These are phyloP conservation scores for Phytopythium cucurbitacearum DNA, from an alignment of 352 stramenopile genomes.

Conservation along the genomic window DNA sequence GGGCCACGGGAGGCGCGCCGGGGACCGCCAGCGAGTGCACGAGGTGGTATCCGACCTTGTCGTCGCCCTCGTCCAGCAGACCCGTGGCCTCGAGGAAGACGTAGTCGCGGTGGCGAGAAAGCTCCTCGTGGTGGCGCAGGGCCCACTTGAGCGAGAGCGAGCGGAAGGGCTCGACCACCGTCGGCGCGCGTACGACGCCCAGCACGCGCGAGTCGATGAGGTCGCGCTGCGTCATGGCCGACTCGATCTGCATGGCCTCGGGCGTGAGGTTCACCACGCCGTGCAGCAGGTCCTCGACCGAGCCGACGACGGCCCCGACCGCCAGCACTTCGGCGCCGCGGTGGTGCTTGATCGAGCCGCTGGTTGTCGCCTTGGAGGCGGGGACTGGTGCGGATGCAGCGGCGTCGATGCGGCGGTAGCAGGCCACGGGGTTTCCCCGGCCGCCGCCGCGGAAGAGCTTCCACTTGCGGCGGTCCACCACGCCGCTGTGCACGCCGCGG, in stretches of 20 bases:
- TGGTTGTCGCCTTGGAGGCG: neutral
- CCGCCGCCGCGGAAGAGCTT: slow-evolving; percentile 35
- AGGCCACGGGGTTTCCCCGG: slow-evolving; percentile 28
- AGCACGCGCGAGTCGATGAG: slow-evolving; percentile 55
- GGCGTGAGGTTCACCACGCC: slow-evolving; percentile 51
- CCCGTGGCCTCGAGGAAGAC: slow-evolving; percentile 67
- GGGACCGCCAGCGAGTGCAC: slow-evolving; percentile 54
- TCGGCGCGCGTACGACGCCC: slow-evolving; percentile 38
- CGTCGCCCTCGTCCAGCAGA: slow-evolving; percentile 10
- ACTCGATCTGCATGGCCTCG: slow-evolving; percentile 60
- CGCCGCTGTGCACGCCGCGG: slow-evolving; percentile 15
- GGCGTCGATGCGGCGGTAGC: slow-evolving; percentile 17
- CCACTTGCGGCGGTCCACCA: slow-evolving; percentile 38
- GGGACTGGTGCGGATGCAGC: too few relatives aligned
- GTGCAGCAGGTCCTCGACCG: slow-evolving; percentile 47
- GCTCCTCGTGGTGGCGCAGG: slow-evolving; percentile 44
- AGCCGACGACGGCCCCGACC: slow-evolving; percentile 25
- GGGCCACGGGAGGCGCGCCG: slow-evolving; percentile 44
- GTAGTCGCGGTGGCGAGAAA: slow-evolving; percentile 59
- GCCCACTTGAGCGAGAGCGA: slow-evolving; percentile 66
- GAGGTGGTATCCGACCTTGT: slow-evolving; percentile 54
- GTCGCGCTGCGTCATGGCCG: slow-evolving; percentile 33
- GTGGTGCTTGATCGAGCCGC: neutral
- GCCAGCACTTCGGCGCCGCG: slow-evolving; percentile 30
- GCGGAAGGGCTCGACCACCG: slow-evolving; percentile 40